Conservation (phyloP, 1,284 basidiomycete genomes). For the Naganishia cerealis region DNA sequence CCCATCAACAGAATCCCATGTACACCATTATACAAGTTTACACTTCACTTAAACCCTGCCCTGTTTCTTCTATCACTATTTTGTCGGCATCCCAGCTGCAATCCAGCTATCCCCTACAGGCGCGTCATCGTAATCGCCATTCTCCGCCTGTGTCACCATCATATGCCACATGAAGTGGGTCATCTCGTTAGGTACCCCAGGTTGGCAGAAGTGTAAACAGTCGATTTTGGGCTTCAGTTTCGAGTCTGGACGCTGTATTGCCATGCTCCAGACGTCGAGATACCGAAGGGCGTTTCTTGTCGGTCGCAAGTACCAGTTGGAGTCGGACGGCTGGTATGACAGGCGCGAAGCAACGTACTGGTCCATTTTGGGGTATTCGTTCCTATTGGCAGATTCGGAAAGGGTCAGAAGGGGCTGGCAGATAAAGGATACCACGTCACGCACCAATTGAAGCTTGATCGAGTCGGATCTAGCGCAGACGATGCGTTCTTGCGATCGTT, state of each 20-base stretch:
- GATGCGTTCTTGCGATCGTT: neutral
- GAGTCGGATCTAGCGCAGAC: neutral
- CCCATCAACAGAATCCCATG: neutral
- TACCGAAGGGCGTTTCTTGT: conserved; percentile 13
- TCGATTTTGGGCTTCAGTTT: conserved; percentile 24
- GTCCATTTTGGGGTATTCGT: conserved; percentile 24
- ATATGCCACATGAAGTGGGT: conserved; percentile 28
- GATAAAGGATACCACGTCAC: neutral
- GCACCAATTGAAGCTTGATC: neutral
- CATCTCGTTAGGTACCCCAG: conserved; percentile 23
- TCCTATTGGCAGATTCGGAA: neutral
- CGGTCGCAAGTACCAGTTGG: conserved; percentile 12
- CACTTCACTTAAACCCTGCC: neutral
- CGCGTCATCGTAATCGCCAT: conserved; percentile 25
- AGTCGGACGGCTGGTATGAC: conserved; percentile 19
- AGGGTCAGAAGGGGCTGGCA: neutral
- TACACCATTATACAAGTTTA: neutral
- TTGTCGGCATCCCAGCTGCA: conserved; percentile 12
- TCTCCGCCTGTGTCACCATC: conserved; percentile 27
- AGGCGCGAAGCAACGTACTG: conserved; percentile 20
- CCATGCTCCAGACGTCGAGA: conserved; percentile 29
- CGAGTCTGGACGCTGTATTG: conserved; percentile 27
- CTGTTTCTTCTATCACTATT: neutral
- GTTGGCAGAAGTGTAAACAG: conserved; percentile 26
- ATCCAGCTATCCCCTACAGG: conserved; percentile 22